phyloP scores from a whole-genome alignment of 2,329 filamentous ascomycete species.

The Chlorencoelia australis region DNA sequence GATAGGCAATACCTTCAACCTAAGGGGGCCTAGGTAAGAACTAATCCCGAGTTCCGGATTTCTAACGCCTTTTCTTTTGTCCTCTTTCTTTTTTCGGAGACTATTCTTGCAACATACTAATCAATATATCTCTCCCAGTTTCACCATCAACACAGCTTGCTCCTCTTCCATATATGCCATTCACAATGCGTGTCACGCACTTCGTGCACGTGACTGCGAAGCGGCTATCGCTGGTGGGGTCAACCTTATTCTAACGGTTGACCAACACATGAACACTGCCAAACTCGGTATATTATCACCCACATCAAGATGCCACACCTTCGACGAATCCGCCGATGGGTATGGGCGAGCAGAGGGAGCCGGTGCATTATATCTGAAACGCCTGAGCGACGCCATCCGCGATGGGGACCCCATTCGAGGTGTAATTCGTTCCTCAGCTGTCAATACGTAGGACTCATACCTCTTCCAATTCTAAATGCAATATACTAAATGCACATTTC shows the following conservation, averaged over 20 bases:
- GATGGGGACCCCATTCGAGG: constrained; percentile 34
- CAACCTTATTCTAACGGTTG: constrained; percentile 13
- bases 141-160: constrained; percentile 37
- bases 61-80: no score
- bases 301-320: constrained; percentile 9
- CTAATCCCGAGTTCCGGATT: no score
- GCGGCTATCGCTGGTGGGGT: constrained; percentile 22
- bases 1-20: constrained; percentile 3
- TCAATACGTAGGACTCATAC: constrained; percentile 36
- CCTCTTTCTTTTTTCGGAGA: no score
- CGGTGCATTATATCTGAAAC: constrained; percentile 33
- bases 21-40: constrained; percentile 27
- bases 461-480: constrained; percentile 28
- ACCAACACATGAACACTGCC: not conserved
- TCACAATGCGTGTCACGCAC: constrained; percentile 32
- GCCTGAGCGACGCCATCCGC: constrained; percentile 30
- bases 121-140: no score
- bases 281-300: constrained; percentile 28
- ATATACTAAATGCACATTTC: constrained; percentile 5
- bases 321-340: constrained; percentile 25
- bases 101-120: no score
- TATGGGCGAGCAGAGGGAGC: constrained; percentile 37
- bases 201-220: constrained; percentile 31
- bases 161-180: constrained; percentile 34
- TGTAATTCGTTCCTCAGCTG: constrained; percentile 32